Base-by-base conservation (phyloP, 306 rosid species). In the Acmispon strigosus region DNA sequence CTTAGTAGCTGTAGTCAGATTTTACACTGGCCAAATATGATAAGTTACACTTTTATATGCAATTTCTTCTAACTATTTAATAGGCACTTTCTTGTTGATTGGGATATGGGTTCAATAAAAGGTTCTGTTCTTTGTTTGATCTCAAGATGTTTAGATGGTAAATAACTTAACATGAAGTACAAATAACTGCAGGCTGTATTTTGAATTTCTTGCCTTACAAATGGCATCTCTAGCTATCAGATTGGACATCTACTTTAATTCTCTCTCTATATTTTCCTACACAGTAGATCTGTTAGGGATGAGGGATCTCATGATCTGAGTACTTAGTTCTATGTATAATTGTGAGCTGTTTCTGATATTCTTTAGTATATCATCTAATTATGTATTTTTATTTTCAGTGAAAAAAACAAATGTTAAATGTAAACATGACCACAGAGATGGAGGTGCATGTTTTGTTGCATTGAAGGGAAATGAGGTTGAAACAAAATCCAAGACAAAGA, bases 111-210 rank as follows among this genome's bases (percentile, higher is more conserved):
- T 84, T 84, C 88, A 76, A 78, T 78, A 73, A 81, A 83, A 72
- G 87, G 78, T 76, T 83, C 84, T 57, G 74, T 78, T 82, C 87
- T 82, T 62, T 84, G 87, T 90, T 82, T 85, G 73, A 70, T 76
- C 64, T 74, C 88, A 75, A 83, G 84, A 74, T 84, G 79, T 85
- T 76, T 84, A 81, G 85, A 87, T 85, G 85, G 88, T 86, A 91
- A 86, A 74, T 76, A 59, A 80, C 81, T 76, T 69, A 84, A 80
- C 77, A 72, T 65, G 58, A 72, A 78, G 85, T 70, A 73, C 47
- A 58, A 16, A 67, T 61, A 66, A 49, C 76, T 58, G 43, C 67
- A 70, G 73, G 55, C 44, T 71, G 54, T 64, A 54, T 80, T 55
- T 81, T 53, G 62, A 45, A 51, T 59, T 29, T 77, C 57, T 73